These are phyloP conservation scores for Termitomyces sp. DNA, from an alignment of 768 basidiomycete species.

Conservation along the genomic window DNA sequence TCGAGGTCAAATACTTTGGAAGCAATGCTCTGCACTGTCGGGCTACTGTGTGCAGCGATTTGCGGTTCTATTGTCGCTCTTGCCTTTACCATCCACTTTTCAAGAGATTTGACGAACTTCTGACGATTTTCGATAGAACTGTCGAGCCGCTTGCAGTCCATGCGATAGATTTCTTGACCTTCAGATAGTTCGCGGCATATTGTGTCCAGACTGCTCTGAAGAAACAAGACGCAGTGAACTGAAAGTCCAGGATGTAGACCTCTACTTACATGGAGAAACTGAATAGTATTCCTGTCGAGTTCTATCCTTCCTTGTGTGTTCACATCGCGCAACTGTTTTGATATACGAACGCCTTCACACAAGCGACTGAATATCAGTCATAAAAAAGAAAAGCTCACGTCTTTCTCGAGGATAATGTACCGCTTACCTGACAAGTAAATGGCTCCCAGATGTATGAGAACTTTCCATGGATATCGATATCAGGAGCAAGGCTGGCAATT, in stretches of 20 bases:
- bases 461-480: not conserved
- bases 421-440: not conserved
- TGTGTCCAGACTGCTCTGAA: not conserved
- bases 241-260: not conserved
- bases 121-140: not conserved
- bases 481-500: not conserved
- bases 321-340: not conserved
- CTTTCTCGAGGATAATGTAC: not conserved
- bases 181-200: not conserved
- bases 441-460: not conserved
- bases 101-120: not conserved
- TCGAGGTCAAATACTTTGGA: not conserved
- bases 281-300: not conserved
- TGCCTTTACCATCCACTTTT: not conserved
- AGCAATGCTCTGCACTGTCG: not conserved
- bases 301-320: not conserved
- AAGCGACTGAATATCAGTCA: not conserved
- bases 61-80: not conserved
- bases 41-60: too few species aligned
- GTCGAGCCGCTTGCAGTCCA: constrained; percentile 1
- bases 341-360: constrained; percentile 5
- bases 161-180: not conserved
- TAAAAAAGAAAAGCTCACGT: not conserved
- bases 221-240: not conserved
- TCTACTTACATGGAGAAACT: not conserved